These are phyloP conservation scores for Coleophoma crateriformis DNA, from an alignment of 2,329 filamentous ascomycete species.

Conservation along the genomic window DNA sequence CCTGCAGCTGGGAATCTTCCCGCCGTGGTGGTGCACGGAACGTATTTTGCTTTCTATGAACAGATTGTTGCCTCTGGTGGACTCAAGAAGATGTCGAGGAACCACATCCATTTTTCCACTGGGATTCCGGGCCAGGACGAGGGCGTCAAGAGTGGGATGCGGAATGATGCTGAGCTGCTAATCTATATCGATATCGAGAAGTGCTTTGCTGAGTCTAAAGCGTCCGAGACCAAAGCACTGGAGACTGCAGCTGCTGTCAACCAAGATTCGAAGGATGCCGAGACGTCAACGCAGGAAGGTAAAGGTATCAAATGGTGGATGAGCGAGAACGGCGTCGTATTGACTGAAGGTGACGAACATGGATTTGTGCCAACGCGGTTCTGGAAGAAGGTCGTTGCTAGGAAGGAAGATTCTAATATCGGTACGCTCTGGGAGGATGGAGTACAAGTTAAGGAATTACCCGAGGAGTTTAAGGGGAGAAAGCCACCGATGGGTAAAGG, in stretches of 20 bases:
- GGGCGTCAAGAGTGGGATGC: conserved; percentile 72
- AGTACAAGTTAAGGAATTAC: conserved; percentile 59
- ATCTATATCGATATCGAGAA: conserved; percentile 69
- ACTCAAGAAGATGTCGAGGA: conserved; percentile 73
- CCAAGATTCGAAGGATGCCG: not conserved
- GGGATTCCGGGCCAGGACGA: conserved; percentile 49
- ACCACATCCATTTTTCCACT: conserved; percentile 84
- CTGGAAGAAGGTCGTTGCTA: conserved; percentile 66
- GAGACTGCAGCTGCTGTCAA: not conserved
- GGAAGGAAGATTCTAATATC: conserved; percentile 42
- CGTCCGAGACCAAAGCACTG: too few relatives aligned
- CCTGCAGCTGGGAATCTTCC: conserved; percentile 54
- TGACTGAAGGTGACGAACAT: conserved; percentile 55
- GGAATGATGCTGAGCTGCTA: conserved; percentile 68
- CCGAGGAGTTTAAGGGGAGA: conserved; percentile 51
- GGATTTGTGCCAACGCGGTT: conserved; percentile 61
- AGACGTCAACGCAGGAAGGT: conserved; percentile 33
- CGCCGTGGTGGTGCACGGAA: conserved; percentile 73
- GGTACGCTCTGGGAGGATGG: conserved; percentile 69
- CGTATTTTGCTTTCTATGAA: conserved; percentile 76
- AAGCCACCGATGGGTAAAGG: conserved; percentile 34
- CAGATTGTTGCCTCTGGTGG: conserved; percentile 72
- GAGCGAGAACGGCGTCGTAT: conserved; percentile 72
- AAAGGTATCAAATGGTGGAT: conserved; percentile 65
- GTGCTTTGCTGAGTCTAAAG: conserved; percentile 41